A percentile compares a stretch with the other conserved stretches of the same genome.
phyloP scores from a whole-genome alignment of 2,329 filamentous ascomycete species.

The Penicillium sp. region DNA sequence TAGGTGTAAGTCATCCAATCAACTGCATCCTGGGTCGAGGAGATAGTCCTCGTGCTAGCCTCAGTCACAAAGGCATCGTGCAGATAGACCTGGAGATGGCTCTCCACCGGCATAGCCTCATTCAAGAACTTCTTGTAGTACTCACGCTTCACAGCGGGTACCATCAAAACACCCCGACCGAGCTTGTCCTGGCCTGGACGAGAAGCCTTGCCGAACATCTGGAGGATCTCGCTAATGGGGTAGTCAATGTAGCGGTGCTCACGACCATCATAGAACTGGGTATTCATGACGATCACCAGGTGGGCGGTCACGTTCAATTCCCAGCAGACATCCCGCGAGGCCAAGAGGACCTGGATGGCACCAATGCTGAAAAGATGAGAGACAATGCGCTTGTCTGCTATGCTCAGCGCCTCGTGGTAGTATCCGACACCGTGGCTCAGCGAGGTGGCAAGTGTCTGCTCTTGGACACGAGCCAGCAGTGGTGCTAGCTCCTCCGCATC shows the following conservation, averaged over 20 bases:
- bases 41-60: conserved; percentile 91
- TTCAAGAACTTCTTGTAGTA: conserved; percentile 99
- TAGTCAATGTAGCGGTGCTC: conserved; percentile 98
- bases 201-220: conserved; percentile 96
- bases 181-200: conserved; percentile 72
- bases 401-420: conserved; percentile 88
- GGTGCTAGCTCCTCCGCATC: conserved; percentile 76
- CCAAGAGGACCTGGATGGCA: conserved; percentile 79
- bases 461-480: conserved; percentile 75
- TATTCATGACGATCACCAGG: conserved; percentile 93
- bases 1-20: conserved; percentile 99
- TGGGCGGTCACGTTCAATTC: conserved; percentile 84
- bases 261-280: conserved; percentile 92
- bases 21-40: conserved; percentile 92
- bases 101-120: conserved; percentile 92
- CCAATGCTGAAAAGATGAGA: conserved; percentile 86
- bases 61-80: conserved; percentile 97
- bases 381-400: conserved; percentile 87
- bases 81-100: conserved; percentile 82
- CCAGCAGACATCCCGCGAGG: conserved; percentile 90
- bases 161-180: conserved; percentile 91
- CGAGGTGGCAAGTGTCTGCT: conserved; percentile 80
- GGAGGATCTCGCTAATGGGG: conserved; percentile 83
- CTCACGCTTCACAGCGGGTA: conserved; percentile 86
- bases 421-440: conserved; percentile 93